Evolutionary conservation across 768 basidiomycete species (phyloP).

Genomic region (Rhodosporidiobolus odoratus): DNA sequence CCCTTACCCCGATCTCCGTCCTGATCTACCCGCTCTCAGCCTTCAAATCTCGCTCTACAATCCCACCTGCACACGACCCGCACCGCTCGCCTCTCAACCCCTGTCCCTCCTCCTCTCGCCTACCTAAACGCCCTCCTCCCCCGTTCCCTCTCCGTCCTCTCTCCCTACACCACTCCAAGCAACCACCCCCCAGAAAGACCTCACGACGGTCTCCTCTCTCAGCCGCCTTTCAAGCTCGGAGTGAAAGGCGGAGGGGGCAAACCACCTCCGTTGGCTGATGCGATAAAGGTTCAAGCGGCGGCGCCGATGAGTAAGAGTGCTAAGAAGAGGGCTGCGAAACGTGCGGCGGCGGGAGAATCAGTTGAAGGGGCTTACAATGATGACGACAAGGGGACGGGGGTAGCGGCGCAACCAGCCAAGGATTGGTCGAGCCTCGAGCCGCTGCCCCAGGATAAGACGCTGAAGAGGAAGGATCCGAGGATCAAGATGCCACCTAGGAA

Average conservation of each 20-base stretch:
- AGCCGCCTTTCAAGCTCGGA: neutral
- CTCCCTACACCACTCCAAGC: constrained; percentile 2
- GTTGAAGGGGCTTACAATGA: too few species aligned
- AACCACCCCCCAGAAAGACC: neutral
- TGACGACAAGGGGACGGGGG: too few species aligned
- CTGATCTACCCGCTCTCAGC: constrained; percentile 28
- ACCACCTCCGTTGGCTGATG: neutral
- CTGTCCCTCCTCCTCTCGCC: constrained; percentile 35
- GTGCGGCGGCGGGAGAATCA: neutral
- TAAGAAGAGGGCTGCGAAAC: neutral
- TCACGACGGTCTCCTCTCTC: constrained; percentile 4
- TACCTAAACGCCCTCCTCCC: constrained; percentile 32
- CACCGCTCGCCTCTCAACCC: constrained; percentile 31
- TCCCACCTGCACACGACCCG: constrained; percentile 19
- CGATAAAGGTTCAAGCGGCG: too few species aligned
- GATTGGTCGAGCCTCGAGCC: neutral
- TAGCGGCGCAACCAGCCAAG: too few species aligned
- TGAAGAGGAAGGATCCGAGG: too few species aligned
- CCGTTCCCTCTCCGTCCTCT: neutral
- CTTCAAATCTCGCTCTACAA: constrained; percentile 41
- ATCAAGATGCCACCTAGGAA: too few species aligned
- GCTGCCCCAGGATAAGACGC: neutral
- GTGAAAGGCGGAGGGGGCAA: neutral
- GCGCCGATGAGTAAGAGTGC: neutral
- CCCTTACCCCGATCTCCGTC: neutral